Evolutionary conservation across 2,329 filamentous ascomycete species (phyloP).

Genomic region (Achaetomium macrosporum): DNA sequence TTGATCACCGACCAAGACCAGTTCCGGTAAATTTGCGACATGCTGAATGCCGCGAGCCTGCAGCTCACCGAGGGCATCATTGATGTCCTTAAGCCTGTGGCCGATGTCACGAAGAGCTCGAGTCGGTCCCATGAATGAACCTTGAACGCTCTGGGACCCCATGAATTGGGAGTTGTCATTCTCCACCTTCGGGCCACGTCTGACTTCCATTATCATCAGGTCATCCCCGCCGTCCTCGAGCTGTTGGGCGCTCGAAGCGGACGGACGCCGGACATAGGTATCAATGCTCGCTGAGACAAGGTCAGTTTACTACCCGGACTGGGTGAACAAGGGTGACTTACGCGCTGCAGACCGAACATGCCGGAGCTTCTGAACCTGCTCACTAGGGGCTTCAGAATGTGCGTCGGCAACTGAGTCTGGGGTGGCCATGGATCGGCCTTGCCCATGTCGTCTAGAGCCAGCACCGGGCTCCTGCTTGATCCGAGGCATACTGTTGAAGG

Average conservation of each 20-base stretch:
- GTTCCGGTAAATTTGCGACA: conserved; percentile 65
- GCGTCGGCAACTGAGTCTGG: background rate
- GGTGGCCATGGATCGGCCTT: background rate
- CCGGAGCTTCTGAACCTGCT: conserved; percentile 9
- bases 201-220: conserved; percentile 27
- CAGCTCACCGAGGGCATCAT: conserved; percentile 61
- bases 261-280: conserved; percentile 16
- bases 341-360: conserved; percentile 21
- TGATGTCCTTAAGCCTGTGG: conserved; percentile 56
- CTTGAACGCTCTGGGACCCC: conserved; percentile 16
- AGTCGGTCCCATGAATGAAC: conserved; percentile 31
- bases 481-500: background rate
- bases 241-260: conserved; percentile 1
- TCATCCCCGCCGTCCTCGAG: conserved; percentile 22
- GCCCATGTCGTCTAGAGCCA: background rate
- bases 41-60: conserved; percentile 68
- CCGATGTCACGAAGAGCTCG: conserved; percentile 50
- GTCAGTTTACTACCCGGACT: background rate
- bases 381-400: conserved; percentile 8
- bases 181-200: conserved; percentile 13
- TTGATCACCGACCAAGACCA: conserved; percentile 81
- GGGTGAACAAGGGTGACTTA: conserved; percentile 10
- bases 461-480: conserved; percentile 14
- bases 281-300: conserved; percentile 27
- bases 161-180: background rate